Evolutionary conservation across 345 rosid species (phyloP).

Genomic region (Citrus trifoliata): DNA sequence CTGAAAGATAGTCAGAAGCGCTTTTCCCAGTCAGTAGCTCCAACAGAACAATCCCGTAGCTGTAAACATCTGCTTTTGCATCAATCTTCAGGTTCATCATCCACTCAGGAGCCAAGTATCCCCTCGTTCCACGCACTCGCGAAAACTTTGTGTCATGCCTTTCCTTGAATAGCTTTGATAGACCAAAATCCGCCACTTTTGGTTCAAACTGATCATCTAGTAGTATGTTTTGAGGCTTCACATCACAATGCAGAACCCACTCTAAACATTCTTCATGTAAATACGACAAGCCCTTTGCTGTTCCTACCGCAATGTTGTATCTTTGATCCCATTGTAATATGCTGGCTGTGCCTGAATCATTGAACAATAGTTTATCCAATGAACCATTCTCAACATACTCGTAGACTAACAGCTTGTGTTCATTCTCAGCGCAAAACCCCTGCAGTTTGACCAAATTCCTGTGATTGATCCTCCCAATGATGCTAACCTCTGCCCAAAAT

Average conservation of each 20-base stretch:
- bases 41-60: slow-evolving; percentile 35
- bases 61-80: slow-evolving; percentile 35
- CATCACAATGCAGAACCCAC: slow-evolving; percentile 29
- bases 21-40: slow-evolving; percentile 27
- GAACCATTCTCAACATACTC: slow-evolving; percentile 28
- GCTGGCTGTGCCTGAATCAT: neutral
- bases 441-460: slow-evolving; percentile 26
- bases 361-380: slow-evolving; percentile 19
- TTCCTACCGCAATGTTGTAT: slow-evolving; percentile 23
- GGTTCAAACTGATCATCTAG: slow-evolving; percentile 15
- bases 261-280: slow-evolving; percentile 33
- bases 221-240: slow-evolving; percentile 25
- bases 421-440: slow-evolving; percentile 32
- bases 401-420: slow-evolving; percentile 21
- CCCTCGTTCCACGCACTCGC: slow-evolving; percentile 16
- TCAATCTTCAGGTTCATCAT: slow-evolving; percentile 22
- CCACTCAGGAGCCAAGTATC: slow-evolving; percentile 28
- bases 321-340: slow-evolving; percentile 22
- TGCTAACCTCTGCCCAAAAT: slow-evolving; percentile 34
- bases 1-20: slow-evolving; percentile 7
- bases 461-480: slow-evolving; percentile 34
- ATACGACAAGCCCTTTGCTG: slow-evolving; percentile 31
- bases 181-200: slow-evolving; percentile 20
- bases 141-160: slow-evolving; percentile 1
- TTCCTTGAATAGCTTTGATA: slow-evolving; percentile 22